Base-by-base conservation (phyloP, 2,329 filamentous ascomycete species). In the Colletotrichum tabaci region DNA sequence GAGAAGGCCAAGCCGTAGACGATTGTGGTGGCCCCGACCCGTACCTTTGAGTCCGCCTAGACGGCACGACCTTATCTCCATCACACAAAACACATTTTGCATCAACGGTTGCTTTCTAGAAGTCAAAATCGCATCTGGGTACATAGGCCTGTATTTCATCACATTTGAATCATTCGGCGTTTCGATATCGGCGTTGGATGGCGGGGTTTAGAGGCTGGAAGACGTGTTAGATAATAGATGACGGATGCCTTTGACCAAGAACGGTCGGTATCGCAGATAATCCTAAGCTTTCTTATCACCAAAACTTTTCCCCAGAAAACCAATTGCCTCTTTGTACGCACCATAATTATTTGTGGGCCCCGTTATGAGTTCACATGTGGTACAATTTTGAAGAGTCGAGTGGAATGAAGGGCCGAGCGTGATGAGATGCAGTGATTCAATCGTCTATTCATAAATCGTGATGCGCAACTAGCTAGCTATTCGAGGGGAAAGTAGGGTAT, bases 1-100 rank as follows among this genome's bases (percentile, higher is more conserved):
- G 84, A 86, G 71, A 84, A 82, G 78, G 78, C 77, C 47, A 75
- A 78, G 66, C 66, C 47, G n/a, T 30, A 42, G 68, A 74, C 71
- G 52, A 78, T 64, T 47, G 57, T 46, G 15, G 21, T 60, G 0
- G 57, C 42, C 30, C 67, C 61, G 21, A 49, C 52, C 30, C 67
- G 68, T 16, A 71, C 68, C 18, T 68, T 69, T 35, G 69, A 72
- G 66, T 30, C 68, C 21, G 57, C 64, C 44, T 69, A 69, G 53
- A 21, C 38, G 42, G 26, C 21, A 40, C n/a, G 42, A 8, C 16
- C 12, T 42, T 21, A 16, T 30, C 7, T 50, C 16, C 12, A 21
- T 50, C 13, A 26, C 4, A 18, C 8, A 9, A 35, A 3, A 13
- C 9, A 50, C n/a, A 30, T 18, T 1, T 30, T 1, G 23, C 21